phyloP scores from a whole-genome alignment of 2,329 filamentous ascomycete genomes.

The Exophiala calicioides region DNA sequence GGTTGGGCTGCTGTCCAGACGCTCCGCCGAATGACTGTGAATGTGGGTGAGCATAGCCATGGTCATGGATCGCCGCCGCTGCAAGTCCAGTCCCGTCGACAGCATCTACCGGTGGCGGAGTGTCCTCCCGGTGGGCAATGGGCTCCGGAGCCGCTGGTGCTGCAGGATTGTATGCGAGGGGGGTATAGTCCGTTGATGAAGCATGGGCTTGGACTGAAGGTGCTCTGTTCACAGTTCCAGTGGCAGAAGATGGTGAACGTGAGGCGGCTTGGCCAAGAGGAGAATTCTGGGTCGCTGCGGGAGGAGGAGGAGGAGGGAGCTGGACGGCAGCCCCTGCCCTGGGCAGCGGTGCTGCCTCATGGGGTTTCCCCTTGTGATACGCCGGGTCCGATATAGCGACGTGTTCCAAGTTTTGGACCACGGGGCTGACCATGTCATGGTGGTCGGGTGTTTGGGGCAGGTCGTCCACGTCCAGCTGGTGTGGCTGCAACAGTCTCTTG shows the following conservation, averaged over 20 bases:
- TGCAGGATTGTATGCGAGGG: slow-evolving; percentile 66
- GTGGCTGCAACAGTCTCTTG: slow-evolving; percentile 37
- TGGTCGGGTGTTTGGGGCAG: slow-evolving; percentile 39
- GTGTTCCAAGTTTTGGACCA: slow-evolving; percentile 65
- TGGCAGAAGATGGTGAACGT: slow-evolving; percentile 10
- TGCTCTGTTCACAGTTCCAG: slow-evolving; percentile 13
- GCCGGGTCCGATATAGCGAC: slow-evolving; percentile 59
- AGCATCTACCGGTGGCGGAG: slow-evolving; percentile 62
- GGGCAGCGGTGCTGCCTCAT: slow-evolving; percentile 30
- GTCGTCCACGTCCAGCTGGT: slow-evolving; percentile 54
- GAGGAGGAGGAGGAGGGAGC: slow-evolving; percentile 25
- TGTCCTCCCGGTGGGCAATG: slow-evolving; percentile 66
- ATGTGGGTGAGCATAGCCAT: slow-evolving; percentile 33
- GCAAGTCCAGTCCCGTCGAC: slow-evolving; percentile 48
- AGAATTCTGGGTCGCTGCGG: slow-evolving; percentile 8
- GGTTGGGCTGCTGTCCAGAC: slow-evolving; percentile 12
- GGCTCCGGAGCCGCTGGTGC: slow-evolving; percentile 66
- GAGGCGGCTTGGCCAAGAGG: slow-evolving; percentile 16
- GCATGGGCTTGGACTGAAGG: slow-evolving; percentile 10
- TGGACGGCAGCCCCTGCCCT: slow-evolving; percentile 34
- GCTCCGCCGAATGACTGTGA: slow-evolving; percentile 33
- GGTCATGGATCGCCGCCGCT: slow-evolving; percentile 44
- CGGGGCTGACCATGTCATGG: slow-evolving; percentile 51
- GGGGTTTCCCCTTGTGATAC: slow-evolving; percentile 47
- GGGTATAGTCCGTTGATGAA: slow-evolving; percentile 39